Evolutionary conservation across 306 rosid genomes (phyloP).

Genomic region (Spatholobus suberectus): DNA sequence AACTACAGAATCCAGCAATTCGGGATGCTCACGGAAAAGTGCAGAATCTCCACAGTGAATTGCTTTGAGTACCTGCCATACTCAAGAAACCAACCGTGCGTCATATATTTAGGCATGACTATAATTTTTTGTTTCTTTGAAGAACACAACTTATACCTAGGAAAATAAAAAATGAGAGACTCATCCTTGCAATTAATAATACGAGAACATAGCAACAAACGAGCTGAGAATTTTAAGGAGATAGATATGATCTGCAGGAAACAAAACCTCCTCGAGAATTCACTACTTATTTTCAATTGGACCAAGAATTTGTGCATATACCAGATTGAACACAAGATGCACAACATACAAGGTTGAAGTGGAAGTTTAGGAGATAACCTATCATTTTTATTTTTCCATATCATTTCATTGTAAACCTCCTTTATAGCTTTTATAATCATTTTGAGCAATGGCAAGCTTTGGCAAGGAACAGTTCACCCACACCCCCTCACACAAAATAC

Average conservation of each 20-base stretch:
- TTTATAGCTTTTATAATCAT: not conserved
- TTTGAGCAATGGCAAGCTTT: not conserved
- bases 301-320: not conserved
- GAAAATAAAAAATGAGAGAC: conserved; percentile 7
- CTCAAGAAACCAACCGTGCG: not conserved
- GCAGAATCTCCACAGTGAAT: conserved; percentile 79
- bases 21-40: conserved; percentile 76
- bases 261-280: conserved; percentile 10
- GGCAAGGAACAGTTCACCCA: not conserved
- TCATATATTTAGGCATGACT: conserved; percentile 21
- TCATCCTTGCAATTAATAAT: conserved; percentile 5
- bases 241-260: conserved; percentile 15
- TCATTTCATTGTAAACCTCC: not conserved
- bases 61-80: conserved; percentile 79
- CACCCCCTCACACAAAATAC: not conserved
- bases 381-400: not conserved
- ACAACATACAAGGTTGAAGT: not conserved
- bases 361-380: conserved; percentile 10
- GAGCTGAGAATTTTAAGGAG: not conserved
- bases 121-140: not conserved
- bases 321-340: conserved; percentile 17
- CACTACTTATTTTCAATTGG: not conserved
- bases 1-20: conserved; percentile 73
- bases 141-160: not conserved
- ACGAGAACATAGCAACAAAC: not conserved